Conservation (phyloP, 495 filamentous ascomycete species). For the Xylaria sp. region DNA sequence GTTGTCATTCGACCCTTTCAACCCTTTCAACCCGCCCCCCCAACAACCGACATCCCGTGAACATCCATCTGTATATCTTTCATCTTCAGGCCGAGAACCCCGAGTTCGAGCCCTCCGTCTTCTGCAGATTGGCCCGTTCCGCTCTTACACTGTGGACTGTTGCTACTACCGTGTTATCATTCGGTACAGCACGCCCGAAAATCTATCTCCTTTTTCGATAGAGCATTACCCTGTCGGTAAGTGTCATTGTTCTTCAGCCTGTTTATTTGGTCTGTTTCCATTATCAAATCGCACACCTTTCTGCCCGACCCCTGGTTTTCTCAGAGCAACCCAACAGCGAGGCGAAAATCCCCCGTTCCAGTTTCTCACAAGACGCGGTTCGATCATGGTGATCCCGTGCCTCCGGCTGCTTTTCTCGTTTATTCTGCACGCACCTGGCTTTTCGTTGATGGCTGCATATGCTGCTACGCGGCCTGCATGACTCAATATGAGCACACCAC, state of each 20-base stretch:
- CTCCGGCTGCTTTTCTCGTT: conserved; percentile 11
- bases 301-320: conserved; percentile 18
- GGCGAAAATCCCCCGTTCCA: conserved; percentile 4
- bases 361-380: not conserved
- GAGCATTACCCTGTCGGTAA: conserved; percentile 35
- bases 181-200: conserved; percentile 26
- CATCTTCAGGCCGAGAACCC: conserved; percentile 5
- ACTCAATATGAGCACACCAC: conserved; percentile 10
- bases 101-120: conserved; percentile 13
- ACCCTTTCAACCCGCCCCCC: not conserved
- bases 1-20: conserved; percentile 2
- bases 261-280: conserved; percentile 36
- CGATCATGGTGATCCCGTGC: not conserved
- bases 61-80: conserved; percentile 1
- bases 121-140: conserved; percentile 19
- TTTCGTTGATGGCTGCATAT: conserved; percentile 23
- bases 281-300: conserved; percentile 29
- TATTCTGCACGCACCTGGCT: conserved; percentile 19
- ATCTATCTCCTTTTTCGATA: conserved; percentile 25
- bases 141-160: conserved; percentile 29
- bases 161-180: conserved; percentile 5
- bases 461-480: conserved; percentile 29
- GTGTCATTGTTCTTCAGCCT: conserved; percentile 40
- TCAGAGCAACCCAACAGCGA: not conserved
- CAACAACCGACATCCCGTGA: conserved; percentile 7